Percentiles rank a stretch among this genome's conserved stretches.
Conservation (phyloP, 257 asterid genomes). For the Solanum dulcamara region DNA sequence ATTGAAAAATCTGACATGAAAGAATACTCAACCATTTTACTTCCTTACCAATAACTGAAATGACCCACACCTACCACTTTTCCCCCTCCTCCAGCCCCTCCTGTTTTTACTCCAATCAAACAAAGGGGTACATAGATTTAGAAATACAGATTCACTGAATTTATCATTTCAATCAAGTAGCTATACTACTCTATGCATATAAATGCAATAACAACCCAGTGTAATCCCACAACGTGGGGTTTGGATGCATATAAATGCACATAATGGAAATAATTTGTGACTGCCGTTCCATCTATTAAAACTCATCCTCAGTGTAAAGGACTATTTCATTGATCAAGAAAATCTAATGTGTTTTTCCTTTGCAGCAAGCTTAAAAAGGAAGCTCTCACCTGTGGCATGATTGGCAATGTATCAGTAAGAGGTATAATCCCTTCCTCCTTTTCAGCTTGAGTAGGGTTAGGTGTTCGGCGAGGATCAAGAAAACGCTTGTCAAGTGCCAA, state of each 20-base stretch:
- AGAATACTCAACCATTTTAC: background rate
- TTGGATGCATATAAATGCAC: background rate
- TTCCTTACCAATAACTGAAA: background rate
- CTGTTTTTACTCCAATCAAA: background rate
- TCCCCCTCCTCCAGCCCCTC: background rate
- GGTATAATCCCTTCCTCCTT: conserved; percentile 99
- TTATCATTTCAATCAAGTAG: background rate
- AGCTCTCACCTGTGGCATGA: conserved; percentile 73
- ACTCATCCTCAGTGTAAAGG: background rate
- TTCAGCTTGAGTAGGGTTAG: conserved; percentile 90
- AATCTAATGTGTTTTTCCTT: background rate
- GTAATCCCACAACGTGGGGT: too few relatives aligned
- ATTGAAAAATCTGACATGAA: background rate
- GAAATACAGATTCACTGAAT: background rate
- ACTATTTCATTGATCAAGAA: background rate
- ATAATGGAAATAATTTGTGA: background rate
- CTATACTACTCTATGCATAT: background rate
- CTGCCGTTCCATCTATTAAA: background rate
- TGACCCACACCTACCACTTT: background rate
- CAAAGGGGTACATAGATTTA: background rate
- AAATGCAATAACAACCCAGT: too few relatives aligned
- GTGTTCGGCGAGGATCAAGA: conserved; percentile 84
- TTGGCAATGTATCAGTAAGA: conserved; percentile 87
- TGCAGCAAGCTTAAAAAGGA: background rate
- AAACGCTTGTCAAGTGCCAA: conserved; percentile 97